Percentiles rank a stretch among this genome's conserved stretches.
These are phyloP conservation scores for Gynochthodes officinalis DNA, from an alignment of 257 asterid species.

Conservation along the genomic window DNA sequence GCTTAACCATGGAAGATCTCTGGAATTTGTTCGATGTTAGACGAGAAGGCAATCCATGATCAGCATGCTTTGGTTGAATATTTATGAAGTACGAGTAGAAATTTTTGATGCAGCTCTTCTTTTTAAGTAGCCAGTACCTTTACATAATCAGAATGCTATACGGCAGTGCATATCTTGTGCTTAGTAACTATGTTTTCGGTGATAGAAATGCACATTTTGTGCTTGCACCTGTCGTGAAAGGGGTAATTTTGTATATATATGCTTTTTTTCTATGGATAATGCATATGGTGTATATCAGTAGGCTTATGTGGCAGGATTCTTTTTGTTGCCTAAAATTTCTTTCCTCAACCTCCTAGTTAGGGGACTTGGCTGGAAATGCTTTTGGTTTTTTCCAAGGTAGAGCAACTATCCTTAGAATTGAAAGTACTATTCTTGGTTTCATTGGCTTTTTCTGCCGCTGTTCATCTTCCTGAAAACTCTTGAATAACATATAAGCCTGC, in stretches of 20 bases:
- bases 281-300: not conserved
- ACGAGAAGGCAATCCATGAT: not conserved
- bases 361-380: not conserved
- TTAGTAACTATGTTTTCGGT: not conserved
- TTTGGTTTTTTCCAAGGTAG: not conserved
- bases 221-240: not conserved
- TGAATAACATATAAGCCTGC: too few species aligned
- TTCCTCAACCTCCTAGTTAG: not conserved
- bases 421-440: not conserved
- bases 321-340: not conserved
- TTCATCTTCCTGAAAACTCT: not conserved
- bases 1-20: conserved; percentile 74
- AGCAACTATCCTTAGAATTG: too few species aligned
- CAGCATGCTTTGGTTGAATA: not conserved
- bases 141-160: not conserved
- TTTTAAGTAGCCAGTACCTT: not conserved
- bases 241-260: not conserved
- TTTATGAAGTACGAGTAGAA: not conserved
- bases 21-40: conserved; percentile 50
- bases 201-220: not conserved
- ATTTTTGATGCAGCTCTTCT: not conserved
- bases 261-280: not conserved
- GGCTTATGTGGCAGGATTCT: too few species aligned
- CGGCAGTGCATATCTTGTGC: not conserved
- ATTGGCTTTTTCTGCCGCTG: not conserved